Evolutionary conservation across 768 basidiomycete genomes (phyloP), one percentile per base, ranked within the genome.

Genomic region (Multifurca ochricompacta): DNA sequence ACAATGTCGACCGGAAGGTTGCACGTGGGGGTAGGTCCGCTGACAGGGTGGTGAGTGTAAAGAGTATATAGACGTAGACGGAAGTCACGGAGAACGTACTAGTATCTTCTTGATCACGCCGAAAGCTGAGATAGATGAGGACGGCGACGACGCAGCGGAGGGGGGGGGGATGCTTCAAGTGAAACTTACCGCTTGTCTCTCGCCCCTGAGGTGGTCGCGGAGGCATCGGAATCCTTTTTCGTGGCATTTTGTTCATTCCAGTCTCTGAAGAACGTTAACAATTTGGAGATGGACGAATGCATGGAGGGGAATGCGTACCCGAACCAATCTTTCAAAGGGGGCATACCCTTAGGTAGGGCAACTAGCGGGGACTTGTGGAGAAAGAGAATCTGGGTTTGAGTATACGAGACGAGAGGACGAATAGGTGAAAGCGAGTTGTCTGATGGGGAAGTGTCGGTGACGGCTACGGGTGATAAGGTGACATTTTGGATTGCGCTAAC

Each of bases 281-380:
- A 63, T 53, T 58, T 42, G 16, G 39, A 56, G 54, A 56, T 53
- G 59, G 48, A 34, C 48, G 28, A 50, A 35, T 48, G 27, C 23
- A 42, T 41, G 41, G n/a, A 44, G 21, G 54, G 31, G 35, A 3
- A 30, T 53, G 35, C 81, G 55, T 67, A 92, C 90, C 90, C 90
- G 70, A 91, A 92, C 90, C 90, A 92, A 42, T 85, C 81, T 71
- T 83, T 90, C 48, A 92, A 71, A 42, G 79, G 74, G 46, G 90
- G 90, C 91, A 92, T 91, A 60, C 80, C 79, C 47, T 72, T 65
- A 6, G 91, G 90, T 23, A 75, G 72, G 56, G 77, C 73, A 23
- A 92, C 85, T 36, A 91, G 71, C 21, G 87, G 84, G n/a, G 90
- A 91, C 59, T 77, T 79, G 59, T 79, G 76, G 19, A 92, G 77